phyloP scores from a whole-genome alignment of 805 yeast genomes.

The Dipodascus albidus region DNA sequence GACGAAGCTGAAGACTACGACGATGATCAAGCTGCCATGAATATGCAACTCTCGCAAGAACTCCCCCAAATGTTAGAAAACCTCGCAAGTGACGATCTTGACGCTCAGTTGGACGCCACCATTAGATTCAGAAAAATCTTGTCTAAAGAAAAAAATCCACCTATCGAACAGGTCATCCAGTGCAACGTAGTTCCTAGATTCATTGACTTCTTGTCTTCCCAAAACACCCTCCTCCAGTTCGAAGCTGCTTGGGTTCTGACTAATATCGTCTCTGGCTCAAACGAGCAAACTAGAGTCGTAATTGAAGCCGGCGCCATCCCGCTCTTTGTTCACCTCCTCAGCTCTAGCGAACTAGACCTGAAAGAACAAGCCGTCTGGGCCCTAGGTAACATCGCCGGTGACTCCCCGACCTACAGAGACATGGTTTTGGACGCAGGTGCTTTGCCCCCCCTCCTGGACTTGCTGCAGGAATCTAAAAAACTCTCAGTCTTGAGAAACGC shows the following conservation, averaged over 20 bases:
- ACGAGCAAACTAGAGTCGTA: conserved; percentile 81
- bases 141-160: conserved; percentile 92
- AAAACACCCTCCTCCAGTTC: conserved; percentile 77
- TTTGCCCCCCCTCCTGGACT: conserved; percentile 72
- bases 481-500: conserved; percentile 84
- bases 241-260: conserved; percentile 99
- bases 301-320: conserved; percentile 94
- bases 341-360: conserved; percentile 77
- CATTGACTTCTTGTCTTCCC: conserved; percentile 69
- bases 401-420: conserved; percentile 82
- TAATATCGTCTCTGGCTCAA: conserved; percentile 89
- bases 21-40: conserved; percentile 29
- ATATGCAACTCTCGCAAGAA: conserved; percentile 32
- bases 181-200: conserved; percentile 89
- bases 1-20: conserved; percentile 42
- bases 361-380: conserved; percentile 99
- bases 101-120: conserved; percentile 77
- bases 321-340: conserved; percentile 67
- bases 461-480: conserved; percentile 74
- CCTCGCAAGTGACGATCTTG: conserved; percentile 64
- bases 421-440: conserved; percentile 77
- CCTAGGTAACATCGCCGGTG: conserved; percentile 97
- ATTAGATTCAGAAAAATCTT: conserved; percentile 86
- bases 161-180: conserved; percentile 85
- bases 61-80: conserved; percentile 79